Evolutionary conservation across 1,139 yeast species (phyloP), one percentile per base, ranked within the genome.

Genomic region (Starmera stellimalicola): DNA sequence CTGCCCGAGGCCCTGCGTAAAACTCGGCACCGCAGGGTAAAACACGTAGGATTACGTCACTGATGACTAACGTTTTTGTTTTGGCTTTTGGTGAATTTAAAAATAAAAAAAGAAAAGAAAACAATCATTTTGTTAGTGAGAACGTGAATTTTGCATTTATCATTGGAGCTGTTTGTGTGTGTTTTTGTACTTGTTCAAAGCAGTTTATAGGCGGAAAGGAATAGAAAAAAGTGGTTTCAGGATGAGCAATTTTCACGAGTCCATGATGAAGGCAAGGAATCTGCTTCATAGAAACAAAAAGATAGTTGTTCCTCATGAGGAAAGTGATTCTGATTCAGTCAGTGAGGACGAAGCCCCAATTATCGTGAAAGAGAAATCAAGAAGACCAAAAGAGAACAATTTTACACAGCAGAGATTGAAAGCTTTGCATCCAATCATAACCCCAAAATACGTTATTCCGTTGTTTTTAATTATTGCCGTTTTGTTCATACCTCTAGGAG

Each of bases 401-500:
- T 81, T 81, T 51, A 71, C 84, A 33, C 93, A 76, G 45, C 83
- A 76, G 47, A 57, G 70, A 37, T 53, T 76, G 33, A 65, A 62
- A 33, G 75, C 81, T 1, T 57, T 68, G 40, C 70, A 69, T 52
- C 97, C 97, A 2, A 91, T 91, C 34, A 68, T 88, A 46, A 88
- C 97, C 0, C 96, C 96, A 16, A 78, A 73, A 52, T 81, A 93
- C 4, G 94, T 88, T 27, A 72, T 91, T 38, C 96, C 96, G 3
- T 53, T 88, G 35, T 75, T 88, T 49, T 55, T 88, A 31, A 57
- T 68, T 9, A 68, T 91, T 33, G 93, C 95, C 5, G 65, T 83
- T n/a, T 63, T 91, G 10, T 83, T 88, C 52, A 83, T 88, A 12
- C 94, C 96, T 7, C 67, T 91, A 30, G 98, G 98, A 22, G 97